phyloP scores from a whole-genome alignment of 164 flowering plant species.

The Hamamelis virginiana region DNA sequence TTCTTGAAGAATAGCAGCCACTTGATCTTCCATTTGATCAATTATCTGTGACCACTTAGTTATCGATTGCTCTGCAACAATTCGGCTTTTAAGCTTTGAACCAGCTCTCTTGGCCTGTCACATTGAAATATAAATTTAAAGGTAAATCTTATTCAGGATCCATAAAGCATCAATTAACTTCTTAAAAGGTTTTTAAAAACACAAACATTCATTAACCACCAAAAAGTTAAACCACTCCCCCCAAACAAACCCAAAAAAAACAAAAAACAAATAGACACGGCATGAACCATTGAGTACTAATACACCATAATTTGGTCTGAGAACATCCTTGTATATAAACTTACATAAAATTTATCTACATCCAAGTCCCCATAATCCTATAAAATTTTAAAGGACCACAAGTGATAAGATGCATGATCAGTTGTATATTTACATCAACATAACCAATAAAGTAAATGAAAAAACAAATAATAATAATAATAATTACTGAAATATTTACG shows the following conservation, averaged over 20 bases:
- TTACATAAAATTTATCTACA: background rate
- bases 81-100: conserved; percentile 77
- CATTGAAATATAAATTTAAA: background rate
- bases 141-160: background rate
- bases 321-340: background rate
- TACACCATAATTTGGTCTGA: no score
- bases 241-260: no score
- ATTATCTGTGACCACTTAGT: conserved; percentile 76
- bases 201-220: no score
- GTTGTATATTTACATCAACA: background rate
- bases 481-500: no score
- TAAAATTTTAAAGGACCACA: background rate
- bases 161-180: background rate
- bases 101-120: conserved; percentile 83
- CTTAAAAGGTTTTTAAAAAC: no score
- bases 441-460: background rate
- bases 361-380: background rate
- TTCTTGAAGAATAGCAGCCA: conserved; percentile 70
- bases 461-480: no score
- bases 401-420: background rate
- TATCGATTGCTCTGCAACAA: conserved; percentile 82
- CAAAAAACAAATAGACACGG: no score
- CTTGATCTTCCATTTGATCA: conserved; percentile 90
- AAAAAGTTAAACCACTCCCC: no score
- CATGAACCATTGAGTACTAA: no score